Conservation (phyloP, 768 basidiomycete species). For the Suillus subaureus region DNA sequence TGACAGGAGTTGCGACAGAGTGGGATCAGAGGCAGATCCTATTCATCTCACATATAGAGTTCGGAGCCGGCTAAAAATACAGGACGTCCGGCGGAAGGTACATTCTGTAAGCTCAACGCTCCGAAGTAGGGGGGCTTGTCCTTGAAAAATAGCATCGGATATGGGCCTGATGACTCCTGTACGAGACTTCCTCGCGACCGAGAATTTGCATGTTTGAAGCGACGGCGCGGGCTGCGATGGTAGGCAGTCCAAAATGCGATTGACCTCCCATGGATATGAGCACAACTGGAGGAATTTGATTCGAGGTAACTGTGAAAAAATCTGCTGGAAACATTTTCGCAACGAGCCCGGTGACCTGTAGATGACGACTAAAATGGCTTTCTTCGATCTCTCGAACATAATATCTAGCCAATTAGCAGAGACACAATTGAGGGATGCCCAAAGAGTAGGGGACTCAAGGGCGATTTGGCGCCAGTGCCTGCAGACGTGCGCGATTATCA, state of each 20-base stretch:
- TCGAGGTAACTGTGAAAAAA: conserved; percentile 36
- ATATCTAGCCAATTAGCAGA: conserved; percentile 42
- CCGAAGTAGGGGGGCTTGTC: conserved; percentile 36
- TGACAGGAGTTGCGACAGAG: background rate
- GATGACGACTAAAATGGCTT: conserved; percentile 33
- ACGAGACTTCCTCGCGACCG: conserved; percentile 21
- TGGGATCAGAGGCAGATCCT: background rate
- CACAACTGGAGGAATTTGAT: conserved; percentile 36
- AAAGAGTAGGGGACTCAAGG: conserved; percentile 54
- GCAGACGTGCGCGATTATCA: conserved; percentile 64
- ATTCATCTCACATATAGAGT: background rate
- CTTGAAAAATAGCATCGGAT: conserved; percentile 31
- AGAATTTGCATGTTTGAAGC: conserved; percentile 34
- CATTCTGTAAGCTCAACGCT: conserved; percentile 38
- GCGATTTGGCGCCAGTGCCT: conserved; percentile 57
- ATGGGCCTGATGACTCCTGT: conserved; percentile 23
- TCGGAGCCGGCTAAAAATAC: conserved; percentile 34
- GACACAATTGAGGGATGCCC: conserved; percentile 47
- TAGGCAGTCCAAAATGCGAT: conserved; percentile 28
- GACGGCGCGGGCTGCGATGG: conserved; percentile 31
- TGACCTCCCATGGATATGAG: conserved; percentile 11
- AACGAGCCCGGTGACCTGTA: conserved; percentile 23
- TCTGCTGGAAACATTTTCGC: conserved; percentile 8
- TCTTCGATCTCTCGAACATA: conserved; percentile 48
- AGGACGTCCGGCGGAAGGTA: conserved; percentile 38